A percentile compares a stretch with the other conserved stretches of the same genome.
phyloP scores from a whole-genome alignment of 768 basidiomycete genomes.

The Tremella mesenterica region DNA sequence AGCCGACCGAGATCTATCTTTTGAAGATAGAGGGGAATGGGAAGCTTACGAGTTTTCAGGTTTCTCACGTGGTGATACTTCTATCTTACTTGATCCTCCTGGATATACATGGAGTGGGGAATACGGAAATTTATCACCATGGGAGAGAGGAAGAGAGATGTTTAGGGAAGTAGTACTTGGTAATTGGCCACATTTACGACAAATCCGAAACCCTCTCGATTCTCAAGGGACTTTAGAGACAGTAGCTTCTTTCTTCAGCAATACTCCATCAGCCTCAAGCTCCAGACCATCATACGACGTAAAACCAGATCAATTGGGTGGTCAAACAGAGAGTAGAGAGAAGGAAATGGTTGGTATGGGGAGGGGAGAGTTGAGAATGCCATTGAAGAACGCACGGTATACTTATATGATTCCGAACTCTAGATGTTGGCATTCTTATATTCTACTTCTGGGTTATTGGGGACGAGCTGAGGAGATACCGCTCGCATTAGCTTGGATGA shows the following conservation, averaged over 20 bases:
- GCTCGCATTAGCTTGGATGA: slow-evolving; percentile 65
- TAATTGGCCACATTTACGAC: slow-evolving; percentile 49
- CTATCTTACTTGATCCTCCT: slow-evolving; percentile 24
- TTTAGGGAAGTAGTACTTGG: slow-evolving; percentile 57
- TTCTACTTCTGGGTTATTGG: slow-evolving; percentile 55
- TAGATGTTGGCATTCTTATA: slow-evolving; percentile 53
- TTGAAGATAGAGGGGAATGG: background rate
- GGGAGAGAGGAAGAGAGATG: slow-evolving; percentile 50
- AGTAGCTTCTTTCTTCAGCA: background rate
- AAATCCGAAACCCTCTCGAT: slow-evolving; percentile 46
- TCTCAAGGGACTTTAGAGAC: slow-evolving; percentile 12
- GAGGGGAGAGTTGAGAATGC: too few relatives aligned
- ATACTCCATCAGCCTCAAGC: background rate
- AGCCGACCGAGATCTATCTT: background rate
- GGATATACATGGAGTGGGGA: slow-evolving; percentile 24
- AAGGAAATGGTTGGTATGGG: too few relatives aligned
- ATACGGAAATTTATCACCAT: slow-evolving; percentile 41
- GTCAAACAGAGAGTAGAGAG: too few relatives aligned
- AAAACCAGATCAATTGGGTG: background rate
- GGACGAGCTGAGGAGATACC: slow-evolving; percentile 57
- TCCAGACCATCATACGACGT: background rate
- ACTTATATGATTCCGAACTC: slow-evolving; percentile 51
- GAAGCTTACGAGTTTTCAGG: slow-evolving; percentile 9
- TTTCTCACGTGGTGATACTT: slow-evolving; percentile 12
- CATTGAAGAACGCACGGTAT: slow-evolving; percentile 22